These are phyloP conservation scores for Jackrogersella multiformis DNA, from an alignment of 495 filamentous ascomycete genomes.

Conservation along the genomic window DNA sequence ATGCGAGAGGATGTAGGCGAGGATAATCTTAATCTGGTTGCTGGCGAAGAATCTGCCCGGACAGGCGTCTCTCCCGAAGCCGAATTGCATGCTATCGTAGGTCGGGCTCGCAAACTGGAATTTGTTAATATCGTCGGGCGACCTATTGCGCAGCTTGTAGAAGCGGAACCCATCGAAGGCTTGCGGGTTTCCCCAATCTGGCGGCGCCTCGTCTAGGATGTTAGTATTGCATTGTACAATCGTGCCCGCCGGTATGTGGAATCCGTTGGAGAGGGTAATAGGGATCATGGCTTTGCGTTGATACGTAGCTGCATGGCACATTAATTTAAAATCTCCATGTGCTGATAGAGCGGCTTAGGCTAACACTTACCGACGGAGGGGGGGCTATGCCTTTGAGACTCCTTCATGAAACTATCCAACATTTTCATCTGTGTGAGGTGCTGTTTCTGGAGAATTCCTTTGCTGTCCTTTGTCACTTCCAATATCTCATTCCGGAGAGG, in stretches of 20 bases:
- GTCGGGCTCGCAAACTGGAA: conserved; percentile 59
- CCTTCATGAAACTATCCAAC: conserved; percentile 64
- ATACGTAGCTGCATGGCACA: conserved; percentile 36
- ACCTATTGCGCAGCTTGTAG: conserved; percentile 53
- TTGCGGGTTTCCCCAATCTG: conserved; percentile 49
- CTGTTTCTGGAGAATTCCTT: conserved; percentile 47
- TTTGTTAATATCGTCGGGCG: conserved; percentile 43
- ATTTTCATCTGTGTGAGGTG: conserved; percentile 55
- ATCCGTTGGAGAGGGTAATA: conserved; percentile 51
- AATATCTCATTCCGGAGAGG: conserved; percentile 59
- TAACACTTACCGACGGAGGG: conserved; percentile 50
- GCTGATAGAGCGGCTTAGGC: conserved; percentile 6
- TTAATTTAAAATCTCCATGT: conserved; percentile 19
- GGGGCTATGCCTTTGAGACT: conserved; percentile 54
- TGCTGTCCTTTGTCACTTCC: conserved; percentile 47
- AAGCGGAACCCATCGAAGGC: conserved; percentile 64
- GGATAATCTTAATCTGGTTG: conserved; percentile 57
- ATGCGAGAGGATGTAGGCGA: conserved; percentile 51
- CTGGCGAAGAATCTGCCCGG: conserved; percentile 59
- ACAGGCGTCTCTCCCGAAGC: conserved; percentile 58
- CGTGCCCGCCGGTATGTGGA: conserved; percentile 47
- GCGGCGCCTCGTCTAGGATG: conserved; percentile 40
- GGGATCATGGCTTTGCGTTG: conserved; percentile 46
- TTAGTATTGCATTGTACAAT: conserved; percentile 45
- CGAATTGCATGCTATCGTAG: conserved; percentile 55